phyloP scores from a whole-genome alignment of 139 green algal species.

The Picochlorum sp. region DNA sequence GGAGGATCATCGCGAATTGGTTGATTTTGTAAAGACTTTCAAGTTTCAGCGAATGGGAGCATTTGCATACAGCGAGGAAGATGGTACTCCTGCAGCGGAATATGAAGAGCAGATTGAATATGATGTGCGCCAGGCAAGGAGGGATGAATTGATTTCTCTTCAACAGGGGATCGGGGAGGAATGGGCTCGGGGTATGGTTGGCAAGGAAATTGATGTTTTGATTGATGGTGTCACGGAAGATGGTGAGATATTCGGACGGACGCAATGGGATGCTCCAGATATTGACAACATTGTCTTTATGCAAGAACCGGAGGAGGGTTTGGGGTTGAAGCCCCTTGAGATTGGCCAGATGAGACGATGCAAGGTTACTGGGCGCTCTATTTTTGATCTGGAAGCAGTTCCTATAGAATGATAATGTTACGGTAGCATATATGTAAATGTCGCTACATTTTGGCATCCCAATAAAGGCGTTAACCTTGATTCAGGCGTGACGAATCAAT shows the following conservation, averaged over 20 bases:
- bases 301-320: conserved; percentile 23
- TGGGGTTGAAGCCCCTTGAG: conserved; percentile 16
- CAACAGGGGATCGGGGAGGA: conserved; percentile 61
- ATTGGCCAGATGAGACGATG: conserved; percentile 65
- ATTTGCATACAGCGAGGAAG: conserved; percentile 80
- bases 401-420: conserved; percentile 34
- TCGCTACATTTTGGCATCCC: too few relatives aligned
- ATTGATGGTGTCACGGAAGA: conserved; percentile 66
- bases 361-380: conserved; percentile 38
- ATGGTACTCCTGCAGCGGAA: conserved; percentile 75
- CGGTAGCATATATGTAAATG: neutral
- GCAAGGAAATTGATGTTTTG: conserved; percentile 58
- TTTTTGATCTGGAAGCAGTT: conserved; percentile 73
- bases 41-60: conserved; percentile 75
- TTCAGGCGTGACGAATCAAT: too few relatives aligned
- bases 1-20: conserved; percentile 64
- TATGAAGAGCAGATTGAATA: conserved; percentile 39
- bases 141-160: conserved; percentile 67
- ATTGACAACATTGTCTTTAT: conserved; percentile 78
- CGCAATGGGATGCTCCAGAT: conserved; percentile 50
- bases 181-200: conserved; percentile 53
- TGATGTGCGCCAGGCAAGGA: conserved; percentile 45
- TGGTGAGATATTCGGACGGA: conserved; percentile 61
- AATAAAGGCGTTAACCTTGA: too few relatives aligned
- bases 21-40: conserved; percentile 56